Conservation (phyloP, 2,329 filamentous ascomycete genomes). For the Fusarium acutatum region DNA sequence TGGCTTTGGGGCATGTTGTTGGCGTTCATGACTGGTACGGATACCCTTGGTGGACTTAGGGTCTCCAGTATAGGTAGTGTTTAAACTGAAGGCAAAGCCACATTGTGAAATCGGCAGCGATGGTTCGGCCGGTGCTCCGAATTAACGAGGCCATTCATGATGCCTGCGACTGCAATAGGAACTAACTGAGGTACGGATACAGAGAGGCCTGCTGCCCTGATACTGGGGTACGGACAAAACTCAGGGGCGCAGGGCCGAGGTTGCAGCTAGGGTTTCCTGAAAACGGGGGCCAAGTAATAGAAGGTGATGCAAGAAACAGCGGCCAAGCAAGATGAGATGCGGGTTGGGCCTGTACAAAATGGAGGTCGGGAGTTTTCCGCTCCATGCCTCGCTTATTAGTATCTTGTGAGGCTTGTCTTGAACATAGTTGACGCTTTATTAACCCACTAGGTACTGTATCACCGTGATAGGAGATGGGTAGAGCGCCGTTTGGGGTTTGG, state of each 20-base stretch:
- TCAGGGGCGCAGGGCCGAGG: constrained; percentile 24
- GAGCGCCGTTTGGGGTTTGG: constrained; percentile 8
- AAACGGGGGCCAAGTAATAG: constrained; percentile 12
- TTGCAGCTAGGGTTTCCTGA: constrained; percentile 14
- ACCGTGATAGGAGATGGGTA: constrained; percentile 4
- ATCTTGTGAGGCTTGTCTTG: constrained; percentile 21
- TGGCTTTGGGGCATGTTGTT: not conserved
- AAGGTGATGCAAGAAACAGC: constrained; percentile 36
- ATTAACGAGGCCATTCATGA: constrained; percentile 9
- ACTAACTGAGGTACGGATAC: not conserved
- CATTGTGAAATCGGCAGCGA: constrained; percentile 3
- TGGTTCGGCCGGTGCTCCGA: constrained; percentile 23
- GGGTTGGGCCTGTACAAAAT: not conserved
- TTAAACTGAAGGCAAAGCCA: constrained; percentile 8
- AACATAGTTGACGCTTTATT: constrained; percentile 6
- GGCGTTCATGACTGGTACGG: constrained; percentile 18
- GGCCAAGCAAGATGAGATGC: constrained; percentile 32
- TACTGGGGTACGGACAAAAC: constrained; percentile 27
- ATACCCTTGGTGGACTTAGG: constrained; percentile 10
- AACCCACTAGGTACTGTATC: constrained; percentile 5
- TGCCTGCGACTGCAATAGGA: constrained; percentile 7
- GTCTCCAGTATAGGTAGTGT: constrained; percentile 11
- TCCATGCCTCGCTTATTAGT: constrained; percentile 4
- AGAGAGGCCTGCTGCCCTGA: constrained; percentile 8
- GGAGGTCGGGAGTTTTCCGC: constrained; percentile 4